Conservation (phyloP, 2,329 filamentous ascomycete genomes). For the Aspergillus neotritici region DNA sequence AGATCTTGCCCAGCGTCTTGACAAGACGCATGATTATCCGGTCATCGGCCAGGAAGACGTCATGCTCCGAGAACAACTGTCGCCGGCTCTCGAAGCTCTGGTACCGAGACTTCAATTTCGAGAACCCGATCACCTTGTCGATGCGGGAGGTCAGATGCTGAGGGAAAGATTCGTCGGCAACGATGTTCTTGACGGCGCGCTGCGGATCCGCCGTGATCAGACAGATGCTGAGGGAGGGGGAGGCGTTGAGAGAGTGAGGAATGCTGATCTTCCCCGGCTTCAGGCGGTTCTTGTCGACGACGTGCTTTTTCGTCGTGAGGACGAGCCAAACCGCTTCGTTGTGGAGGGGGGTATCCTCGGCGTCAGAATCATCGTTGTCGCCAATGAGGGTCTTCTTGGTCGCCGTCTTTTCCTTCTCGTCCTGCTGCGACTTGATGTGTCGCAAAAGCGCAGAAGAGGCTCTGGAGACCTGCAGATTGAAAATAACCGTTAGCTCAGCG, state of each 20-base stretch:
- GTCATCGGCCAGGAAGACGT: conserved; percentile 90
- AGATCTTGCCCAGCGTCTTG: conserved; percentile 77
- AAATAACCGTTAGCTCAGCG: conserved; percentile 11
- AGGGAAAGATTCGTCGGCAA: conserved; percentile 68
- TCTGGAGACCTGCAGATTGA: conserved; percentile 46
- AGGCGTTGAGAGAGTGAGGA: conserved; percentile 68
- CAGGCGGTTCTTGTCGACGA: conserved; percentile 67
- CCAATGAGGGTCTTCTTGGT: conserved; percentile 53
- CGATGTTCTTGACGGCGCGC: conserved; percentile 82
- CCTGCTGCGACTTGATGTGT: conserved; percentile 49
- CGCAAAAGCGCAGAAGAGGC: conserved; percentile 55
- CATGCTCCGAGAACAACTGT: conserved; percentile 78
- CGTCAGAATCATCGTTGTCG: conserved; percentile 40
- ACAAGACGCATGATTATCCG: conserved; percentile 70
- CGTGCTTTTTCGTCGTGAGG: conserved; percentile 61
- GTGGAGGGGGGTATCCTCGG: conserved; percentile 40
- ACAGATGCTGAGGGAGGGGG: conserved; percentile 66
- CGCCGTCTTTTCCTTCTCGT: conserved; percentile 44
- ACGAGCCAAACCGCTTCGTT: conserved; percentile 56
- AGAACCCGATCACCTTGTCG: conserved; percentile 70
- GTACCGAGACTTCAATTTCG: conserved; percentile 84
- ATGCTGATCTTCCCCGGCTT: conserved; percentile 79
- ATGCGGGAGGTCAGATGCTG: conserved; percentile 61
- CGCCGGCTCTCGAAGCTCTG: conserved; percentile 81
- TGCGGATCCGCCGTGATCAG: conserved; percentile 80